These are phyloP conservation scores for Colletotrichum abscissum DNA, from an alignment of 2,329 filamentous ascomycete genomes.

Conservation along the genomic window DNA sequence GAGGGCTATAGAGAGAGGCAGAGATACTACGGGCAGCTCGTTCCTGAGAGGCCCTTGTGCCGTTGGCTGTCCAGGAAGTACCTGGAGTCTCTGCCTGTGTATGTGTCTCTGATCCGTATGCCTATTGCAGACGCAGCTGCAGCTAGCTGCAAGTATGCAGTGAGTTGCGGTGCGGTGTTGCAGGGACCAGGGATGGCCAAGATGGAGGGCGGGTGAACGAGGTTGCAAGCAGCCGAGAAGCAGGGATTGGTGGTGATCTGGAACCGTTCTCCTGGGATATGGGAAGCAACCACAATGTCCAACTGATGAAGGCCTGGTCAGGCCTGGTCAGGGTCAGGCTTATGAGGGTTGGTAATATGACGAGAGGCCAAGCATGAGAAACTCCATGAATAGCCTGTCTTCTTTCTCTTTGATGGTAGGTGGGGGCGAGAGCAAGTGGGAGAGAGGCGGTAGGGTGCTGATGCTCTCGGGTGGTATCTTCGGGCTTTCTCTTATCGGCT, in stretches of 20 bases:
- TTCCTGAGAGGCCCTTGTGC: background rate
- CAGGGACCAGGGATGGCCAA: slow-evolving; percentile 12
- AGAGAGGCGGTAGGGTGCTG: background rate
- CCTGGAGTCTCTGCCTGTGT: background rate
- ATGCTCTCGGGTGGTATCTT: background rate
- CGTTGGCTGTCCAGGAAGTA: background rate
- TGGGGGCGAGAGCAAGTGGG: background rate
- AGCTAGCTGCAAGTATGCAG: slow-evolving; percentile 11
- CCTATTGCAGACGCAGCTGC: slow-evolving; percentile 9
- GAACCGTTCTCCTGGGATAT: slow-evolving; percentile 17
- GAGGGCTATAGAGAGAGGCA: background rate
- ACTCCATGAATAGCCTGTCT: slow-evolving; percentile 30
- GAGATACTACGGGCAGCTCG: background rate
- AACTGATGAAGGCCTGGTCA: slow-evolving; percentile 7
- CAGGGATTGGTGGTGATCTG: slow-evolving; percentile 27
- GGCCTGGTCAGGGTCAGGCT: background rate
- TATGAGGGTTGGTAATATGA: slow-evolving; percentile 4
- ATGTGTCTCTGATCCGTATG: slow-evolving; percentile 2
- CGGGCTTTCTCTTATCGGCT: background rate
- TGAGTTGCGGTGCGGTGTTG: slow-evolving; percentile 16
- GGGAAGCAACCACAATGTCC: slow-evolving; percentile 23
- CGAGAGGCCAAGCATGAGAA: slow-evolving; percentile 7
- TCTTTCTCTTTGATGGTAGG: slow-evolving; percentile 2
- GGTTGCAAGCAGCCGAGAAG: slow-evolving; percentile 33
- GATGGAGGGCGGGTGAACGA: slow-evolving; percentile 10